Evolutionary conservation across 164 flowering plant genomes (phyloP), one percentile per base, ranked within the genome.

Genomic region (Magnolia officinalis): DNA sequence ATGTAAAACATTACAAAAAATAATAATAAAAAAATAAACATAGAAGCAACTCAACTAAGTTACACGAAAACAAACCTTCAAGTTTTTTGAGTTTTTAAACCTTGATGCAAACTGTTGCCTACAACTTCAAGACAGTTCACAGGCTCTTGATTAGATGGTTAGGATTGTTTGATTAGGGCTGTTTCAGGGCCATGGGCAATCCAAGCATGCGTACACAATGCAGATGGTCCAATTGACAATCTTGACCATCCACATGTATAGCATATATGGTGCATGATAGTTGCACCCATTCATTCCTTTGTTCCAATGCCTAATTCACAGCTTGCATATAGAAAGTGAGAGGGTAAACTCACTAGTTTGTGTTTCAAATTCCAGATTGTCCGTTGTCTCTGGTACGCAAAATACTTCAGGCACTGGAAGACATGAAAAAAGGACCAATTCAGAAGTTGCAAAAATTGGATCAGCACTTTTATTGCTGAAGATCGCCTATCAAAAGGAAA

Each of bases 351-450:
- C 87, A 94, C 98, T 85, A 94, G 82, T 80, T 87, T 88, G 64
- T 50, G 63, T 76, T 86, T 85, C 78, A 94, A 78, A 45, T 88
- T 86, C 51, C 83, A 77, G 75, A 91, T 89, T 77, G 68, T 77
- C 78, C 67, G 84, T 75, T 86, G 89, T 72, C 89, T 87, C 83
- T 87, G 89, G 72, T 85, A 77, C 49, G 93, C 91, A 74, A 91
- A 91, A 82, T 84, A 94, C 84, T 88, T 89, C 84, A 92, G 77
- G 2, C 96, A 94, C 98, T 90, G 88, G 26, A 51, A 58, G 29
- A 75, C 45, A 20, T 45, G 49, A 51, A 26, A 26, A 81, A 9
- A 67, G 37, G 2, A 29, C 19, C 13, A 24, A 63, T 50, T 63
- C 71, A 74, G 50, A 74, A 50, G 10, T 4, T n/a, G 59, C 11